Evolutionary conservation across 345 rosid genomes (phyloP).

Genomic region (Mangifera indica): DNA sequence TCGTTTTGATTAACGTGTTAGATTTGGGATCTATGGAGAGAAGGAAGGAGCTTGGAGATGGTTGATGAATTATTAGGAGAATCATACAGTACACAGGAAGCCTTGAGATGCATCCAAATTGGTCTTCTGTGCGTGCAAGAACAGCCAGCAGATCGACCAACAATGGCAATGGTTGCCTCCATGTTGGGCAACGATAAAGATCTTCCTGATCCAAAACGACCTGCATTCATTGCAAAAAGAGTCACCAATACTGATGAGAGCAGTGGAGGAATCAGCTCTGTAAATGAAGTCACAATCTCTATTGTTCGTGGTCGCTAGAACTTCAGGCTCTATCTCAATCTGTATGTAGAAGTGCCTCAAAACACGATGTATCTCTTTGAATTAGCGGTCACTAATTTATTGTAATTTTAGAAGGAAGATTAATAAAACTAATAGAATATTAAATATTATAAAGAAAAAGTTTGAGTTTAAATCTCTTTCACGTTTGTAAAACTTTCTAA

Average conservation of each 20-base stretch:
- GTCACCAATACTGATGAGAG: conserved; percentile 1
- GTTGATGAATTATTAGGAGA: conserved; percentile 32
- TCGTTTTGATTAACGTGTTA: conserved; percentile 9
- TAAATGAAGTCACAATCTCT: conserved; percentile 35
- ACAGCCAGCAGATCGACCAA: conserved; percentile 39
- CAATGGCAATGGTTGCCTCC: conserved; percentile 48
- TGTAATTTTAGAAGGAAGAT: no score
- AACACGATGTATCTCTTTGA: no score
- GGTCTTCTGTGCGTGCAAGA: conserved; percentile 72
- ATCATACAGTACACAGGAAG: conserved; percentile 27
- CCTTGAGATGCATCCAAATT: conserved; percentile 48
- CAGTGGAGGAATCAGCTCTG: conserved; percentile 26
- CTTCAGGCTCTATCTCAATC: not conserved
- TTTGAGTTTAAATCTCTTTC: no score
- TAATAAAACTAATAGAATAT: no score
- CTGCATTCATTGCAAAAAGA: conserved; percentile 39
- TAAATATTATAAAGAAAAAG: no score
- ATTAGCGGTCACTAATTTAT: no score
- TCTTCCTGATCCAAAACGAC: conserved; percentile 47
- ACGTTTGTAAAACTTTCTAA: no score
- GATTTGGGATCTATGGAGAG: conserved; percentile 61
- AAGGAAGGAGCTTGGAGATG: conserved; percentile 32
- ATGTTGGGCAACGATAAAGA: conserved; percentile 39
- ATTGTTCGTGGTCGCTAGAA: conserved; percentile 35
- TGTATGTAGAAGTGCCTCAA: no score